Evolutionary conservation across 331 rosid genomes (phyloP).

Genomic region (Malus hybrid): DNA sequence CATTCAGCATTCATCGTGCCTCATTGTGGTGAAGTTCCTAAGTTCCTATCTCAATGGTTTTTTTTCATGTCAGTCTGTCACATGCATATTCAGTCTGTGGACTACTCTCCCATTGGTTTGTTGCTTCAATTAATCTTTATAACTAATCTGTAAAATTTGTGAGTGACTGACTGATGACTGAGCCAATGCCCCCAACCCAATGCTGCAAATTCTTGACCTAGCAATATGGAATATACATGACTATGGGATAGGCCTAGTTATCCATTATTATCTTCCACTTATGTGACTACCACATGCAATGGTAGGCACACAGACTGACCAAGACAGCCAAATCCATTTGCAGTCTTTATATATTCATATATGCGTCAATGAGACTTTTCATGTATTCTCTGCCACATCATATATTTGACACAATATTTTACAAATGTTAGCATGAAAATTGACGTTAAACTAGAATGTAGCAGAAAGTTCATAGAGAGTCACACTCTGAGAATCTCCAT

Average conservation of each 20-base stretch:
- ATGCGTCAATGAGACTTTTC: no score
- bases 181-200: neutral
- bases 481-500: no score
- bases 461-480: no score
- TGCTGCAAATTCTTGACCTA: neutral
- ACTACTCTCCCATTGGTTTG: neutral
- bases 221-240: neutral
- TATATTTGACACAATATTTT: no score
- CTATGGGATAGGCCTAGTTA: neutral
- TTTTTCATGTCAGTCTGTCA: neutral
- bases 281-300: constrained; percentile 35
- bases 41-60: neutral
- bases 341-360: neutral
- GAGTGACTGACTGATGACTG: neutral
- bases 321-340: constrained; percentile 27
- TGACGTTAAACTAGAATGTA: no score
- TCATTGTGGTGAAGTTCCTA: neutral
- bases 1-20: neutral
- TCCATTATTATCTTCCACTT: constrained; percentile 6
- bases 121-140: neutral
- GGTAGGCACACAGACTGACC: constrained; percentile 30
- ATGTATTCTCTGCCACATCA: no score
- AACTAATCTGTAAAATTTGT: neutral
- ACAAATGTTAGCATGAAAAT: no score
- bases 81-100: neutral